Evolutionary conservation across 2,329 filamentous ascomycete genomes (phyloP).

Genomic region (Calonectria henricotiae): DNA sequence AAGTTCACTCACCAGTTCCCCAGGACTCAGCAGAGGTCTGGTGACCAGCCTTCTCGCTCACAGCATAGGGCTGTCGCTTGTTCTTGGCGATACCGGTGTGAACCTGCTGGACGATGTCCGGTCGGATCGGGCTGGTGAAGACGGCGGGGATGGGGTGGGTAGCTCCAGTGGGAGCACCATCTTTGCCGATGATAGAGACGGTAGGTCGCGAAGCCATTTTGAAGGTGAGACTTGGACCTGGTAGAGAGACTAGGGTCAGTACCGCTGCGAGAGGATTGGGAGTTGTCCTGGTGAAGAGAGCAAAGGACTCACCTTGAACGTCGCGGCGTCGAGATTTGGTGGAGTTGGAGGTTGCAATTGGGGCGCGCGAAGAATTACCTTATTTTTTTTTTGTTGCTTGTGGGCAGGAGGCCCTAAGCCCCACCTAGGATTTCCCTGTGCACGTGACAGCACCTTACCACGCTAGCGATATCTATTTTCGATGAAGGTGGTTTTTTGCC

Average conservation of each 20-base stretch:
- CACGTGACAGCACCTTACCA: neutral
- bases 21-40: constrained; percentile 99
- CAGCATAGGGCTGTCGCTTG: constrained; percentile 99
- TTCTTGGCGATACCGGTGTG: constrained; percentile 99
- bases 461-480: too few relatives aligned
- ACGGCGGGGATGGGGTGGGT: constrained; percentile 95
- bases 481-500: too few relatives aligned
- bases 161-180: constrained; percentile 92
- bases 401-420: constrained; percentile 8
- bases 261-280: constrained; percentile 31
- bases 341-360: constrained; percentile 54
- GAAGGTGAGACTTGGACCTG: constrained; percentile 62
- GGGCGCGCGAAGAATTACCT: constrained; percentile 61
- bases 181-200: constrained; percentile 96
- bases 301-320: constrained; percentile 58
- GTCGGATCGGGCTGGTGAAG: constrained; percentile 97
- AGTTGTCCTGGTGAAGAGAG: constrained; percentile 35
- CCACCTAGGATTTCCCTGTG: neutral
- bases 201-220: constrained; percentile 97
- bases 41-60: constrained; percentile 99
- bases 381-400: constrained; percentile 45
- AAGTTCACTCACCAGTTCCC: constrained; percentile 89
- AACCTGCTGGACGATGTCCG: constrained; percentile 98
- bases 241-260: constrained; percentile 45
- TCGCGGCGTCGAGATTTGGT: constrained; percentile 61